These are phyloP conservation scores for Aaosphaeria pasadenensis DNA, from an alignment of 2,329 filamentous ascomycete genomes.

Conservation along the genomic window DNA sequence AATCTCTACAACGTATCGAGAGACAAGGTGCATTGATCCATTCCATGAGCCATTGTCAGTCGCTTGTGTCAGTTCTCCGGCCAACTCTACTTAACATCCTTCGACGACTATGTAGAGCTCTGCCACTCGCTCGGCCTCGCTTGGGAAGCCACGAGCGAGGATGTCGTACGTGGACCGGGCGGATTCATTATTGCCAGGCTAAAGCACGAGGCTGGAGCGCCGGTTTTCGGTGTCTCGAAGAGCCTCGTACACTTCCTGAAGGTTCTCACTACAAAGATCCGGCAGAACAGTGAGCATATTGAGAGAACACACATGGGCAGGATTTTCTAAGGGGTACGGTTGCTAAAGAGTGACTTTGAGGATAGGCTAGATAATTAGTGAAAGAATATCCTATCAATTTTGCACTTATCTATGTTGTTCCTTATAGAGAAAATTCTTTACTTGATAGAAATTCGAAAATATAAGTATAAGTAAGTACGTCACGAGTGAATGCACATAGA, in stretches of 20 bases:
- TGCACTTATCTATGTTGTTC: too few relatives aligned
- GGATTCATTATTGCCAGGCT: constrained; percentile 33
- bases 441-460: too few relatives aligned
- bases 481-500: too few relatives aligned
- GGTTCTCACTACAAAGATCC: constrained; percentile 26
- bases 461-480: too few relatives aligned
- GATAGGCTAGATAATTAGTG: too few relatives aligned
- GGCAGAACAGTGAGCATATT: constrained; percentile 35
- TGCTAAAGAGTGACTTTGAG: constrained; percentile 33
- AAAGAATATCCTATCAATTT: too few relatives aligned
- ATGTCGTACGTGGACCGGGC: constrained; percentile 26
- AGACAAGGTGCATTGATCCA: too few relatives aligned
- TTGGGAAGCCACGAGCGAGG: constrained; percentile 15
- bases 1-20: constrained; percentile 39
- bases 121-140: constrained; percentile 55
- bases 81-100: constrained; percentile 59
- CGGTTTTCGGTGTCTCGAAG: too few relatives aligned
- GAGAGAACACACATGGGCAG: constrained; percentile 46
- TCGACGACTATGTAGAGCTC: constrained; percentile 52
- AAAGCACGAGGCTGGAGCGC: constrained; percentile 25
- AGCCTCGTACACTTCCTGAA: constrained; percentile 45
- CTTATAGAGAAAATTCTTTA: too few relatives aligned
- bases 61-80: constrained; percentile 64
- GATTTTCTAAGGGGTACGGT: constrained; percentile 34
- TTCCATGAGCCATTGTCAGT: too few relatives aligned